Conservation (phyloP, 148 eudicot genomes). For the Euryodendron excelsum region DNA sequence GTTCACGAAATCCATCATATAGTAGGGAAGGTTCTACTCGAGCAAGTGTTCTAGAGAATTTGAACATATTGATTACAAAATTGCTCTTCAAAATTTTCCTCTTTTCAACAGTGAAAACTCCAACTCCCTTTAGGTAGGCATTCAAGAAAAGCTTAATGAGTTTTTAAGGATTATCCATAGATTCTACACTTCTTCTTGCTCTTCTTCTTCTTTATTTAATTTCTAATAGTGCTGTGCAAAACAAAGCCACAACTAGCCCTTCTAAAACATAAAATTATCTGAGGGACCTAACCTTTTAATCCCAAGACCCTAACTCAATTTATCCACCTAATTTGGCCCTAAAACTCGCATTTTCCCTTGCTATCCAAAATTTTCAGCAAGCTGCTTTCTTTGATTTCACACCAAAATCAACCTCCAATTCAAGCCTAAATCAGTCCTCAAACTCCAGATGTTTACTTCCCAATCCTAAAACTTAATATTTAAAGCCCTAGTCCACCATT, state of each 20-base stretch:
- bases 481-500: neutral
- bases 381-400: neutral
- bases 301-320: neutral
- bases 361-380: neutral
- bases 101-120: neutral
- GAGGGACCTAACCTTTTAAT: neutral
- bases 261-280: neutral
- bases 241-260: neutral
- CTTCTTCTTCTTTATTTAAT: neutral
- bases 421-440: too few species aligned
- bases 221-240: neutral
- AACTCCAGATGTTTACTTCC: neutral
- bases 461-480: neutral
- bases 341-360: neutral
- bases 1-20: neutral
- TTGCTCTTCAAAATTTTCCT: neutral
- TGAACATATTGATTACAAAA: neutral
- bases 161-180: neutral
- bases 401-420: neutral
- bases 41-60: neutral
- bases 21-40: neutral
- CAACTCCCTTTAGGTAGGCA: neutral
- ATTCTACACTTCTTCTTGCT: neutral
- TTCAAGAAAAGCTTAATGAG: neutral
- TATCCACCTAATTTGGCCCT: neutral